Percentiles rank a stretch among this genome's conserved stretches.
phyloP scores from a whole-genome alignment of 208 protist species.

The Trypanosoma lewisi region DNA sequence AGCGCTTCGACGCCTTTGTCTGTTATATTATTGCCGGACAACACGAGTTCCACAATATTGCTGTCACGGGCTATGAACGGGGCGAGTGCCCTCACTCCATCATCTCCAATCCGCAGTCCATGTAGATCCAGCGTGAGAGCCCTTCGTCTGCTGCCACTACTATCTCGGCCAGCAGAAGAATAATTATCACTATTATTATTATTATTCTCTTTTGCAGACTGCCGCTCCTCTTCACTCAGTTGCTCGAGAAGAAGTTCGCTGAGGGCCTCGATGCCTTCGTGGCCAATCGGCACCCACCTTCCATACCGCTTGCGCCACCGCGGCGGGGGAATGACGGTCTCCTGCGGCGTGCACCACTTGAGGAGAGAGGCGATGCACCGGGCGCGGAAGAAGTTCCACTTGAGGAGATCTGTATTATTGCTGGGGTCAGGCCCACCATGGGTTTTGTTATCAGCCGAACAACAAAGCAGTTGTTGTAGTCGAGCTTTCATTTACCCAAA shows the following conservation, averaged over 20 bases:
- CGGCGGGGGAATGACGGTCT: slow-evolving; percentile 36
- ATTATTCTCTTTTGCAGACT: too few relatives aligned
- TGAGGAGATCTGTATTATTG: not conserved
- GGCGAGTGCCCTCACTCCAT: slow-evolving; percentile 48
- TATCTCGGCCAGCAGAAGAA: too few relatives aligned
- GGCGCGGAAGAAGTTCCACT: not conserved
- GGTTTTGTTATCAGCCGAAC: not conserved
- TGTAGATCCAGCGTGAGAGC: slow-evolving; percentile 62
- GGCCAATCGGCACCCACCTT: slow-evolving; percentile 41
- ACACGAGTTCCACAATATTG: slow-evolving; percentile 32
- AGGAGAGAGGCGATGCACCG: slow-evolving; percentile 32
- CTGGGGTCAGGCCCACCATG: not conserved
- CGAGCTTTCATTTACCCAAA: not conserved
- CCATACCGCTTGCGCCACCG: slow-evolving; percentile 60
- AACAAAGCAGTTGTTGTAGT: not conserved
- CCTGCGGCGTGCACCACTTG: slow-evolving; percentile 28
- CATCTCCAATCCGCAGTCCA: slow-evolving; percentile 48
- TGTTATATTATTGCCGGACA: slow-evolving; percentile 59
- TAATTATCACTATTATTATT: too few relatives aligned
- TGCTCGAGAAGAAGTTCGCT: slow-evolving; percentile 21
- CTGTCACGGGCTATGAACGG: slow-evolving; percentile 37
- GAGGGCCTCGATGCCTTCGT: slow-evolving; percentile 24
- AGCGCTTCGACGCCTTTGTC: slow-evolving; percentile 39
- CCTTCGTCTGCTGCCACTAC: slow-evolving; percentile 8
- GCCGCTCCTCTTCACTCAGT: not conserved